Conservation (phyloP, 306 rosid species). For the Cyamopsis tetragonoloba region DNA sequence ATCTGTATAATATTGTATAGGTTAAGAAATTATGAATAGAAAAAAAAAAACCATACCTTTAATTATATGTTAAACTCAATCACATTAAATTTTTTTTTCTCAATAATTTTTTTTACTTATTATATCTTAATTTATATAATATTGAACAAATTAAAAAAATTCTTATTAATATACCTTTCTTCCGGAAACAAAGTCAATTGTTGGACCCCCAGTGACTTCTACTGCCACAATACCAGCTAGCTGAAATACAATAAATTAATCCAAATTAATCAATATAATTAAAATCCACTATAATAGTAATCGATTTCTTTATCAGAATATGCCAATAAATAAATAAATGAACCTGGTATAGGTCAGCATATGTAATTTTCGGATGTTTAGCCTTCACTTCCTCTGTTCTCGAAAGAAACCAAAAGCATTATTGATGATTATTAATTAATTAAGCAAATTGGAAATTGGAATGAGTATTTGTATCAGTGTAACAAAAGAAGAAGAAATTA, state of each 20-base stretch:
- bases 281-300: background rate
- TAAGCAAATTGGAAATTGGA: background rate
- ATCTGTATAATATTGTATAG: no score
- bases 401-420: conserved; percentile 15
- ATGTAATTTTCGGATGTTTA: conserved; percentile 57
- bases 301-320: background rate
- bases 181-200: conserved; percentile 69
- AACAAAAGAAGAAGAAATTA: background rate
- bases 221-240: conserved; percentile 93
- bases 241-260: conserved; percentile 33
- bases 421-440: background rate
- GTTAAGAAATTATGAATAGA: no score
- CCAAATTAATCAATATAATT: background rate
- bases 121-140: no score
- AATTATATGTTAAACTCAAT: no score
- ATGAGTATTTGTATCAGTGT: no score
- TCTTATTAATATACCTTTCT: no score
- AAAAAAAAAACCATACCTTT: no score
- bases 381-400: conserved; percentile 67
- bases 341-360: conserved; percentile 89
- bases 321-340: background rate
- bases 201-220: conserved; percentile 88
- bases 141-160: no score
- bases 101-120: no score
- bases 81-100: no score